phyloP scores from a whole-genome alignment of 2,329 filamentous ascomycete species.

The Neonectria sp. region DNA sequence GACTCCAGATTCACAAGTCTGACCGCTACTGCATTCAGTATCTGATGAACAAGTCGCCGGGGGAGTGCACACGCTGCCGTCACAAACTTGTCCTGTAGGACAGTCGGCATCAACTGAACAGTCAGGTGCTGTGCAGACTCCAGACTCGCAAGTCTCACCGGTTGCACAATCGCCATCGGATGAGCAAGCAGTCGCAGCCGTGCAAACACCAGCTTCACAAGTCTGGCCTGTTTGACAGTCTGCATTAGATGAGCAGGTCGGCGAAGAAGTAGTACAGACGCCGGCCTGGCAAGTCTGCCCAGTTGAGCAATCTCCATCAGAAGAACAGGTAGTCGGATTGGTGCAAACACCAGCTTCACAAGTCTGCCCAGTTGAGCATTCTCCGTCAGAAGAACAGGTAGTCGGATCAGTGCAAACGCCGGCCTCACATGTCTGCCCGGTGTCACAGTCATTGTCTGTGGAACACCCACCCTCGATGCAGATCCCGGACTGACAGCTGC shows the following conservation, averaged over 20 bases:
- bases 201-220: constrained; percentile 13
- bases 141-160: constrained; percentile 2
- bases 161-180: not conserved
- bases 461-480: constrained; percentile 1
- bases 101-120: constrained; percentile 1
- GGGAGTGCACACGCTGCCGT: not conserved
- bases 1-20: constrained; percentile 5
- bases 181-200: not conserved
- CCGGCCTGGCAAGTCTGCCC: constrained; percentile 7
- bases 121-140: not conserved
- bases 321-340: constrained; percentile 1
- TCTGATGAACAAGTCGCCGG: not conserved
- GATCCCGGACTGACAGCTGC: not conserved
- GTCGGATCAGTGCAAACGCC: constrained; percentile 12
- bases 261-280: constrained; percentile 2
- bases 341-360: constrained; percentile 10
- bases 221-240: not conserved
- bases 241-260: not conserved
- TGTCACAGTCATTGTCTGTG: not conserved
- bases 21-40: not conserved
- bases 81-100: constrained; percentile 1
- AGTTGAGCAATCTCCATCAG: not conserved
- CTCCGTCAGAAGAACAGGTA: not conserved
- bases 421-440: not conserved
- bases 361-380: constrained; percentile 1